A percentile compares a stretch with the other conserved stretches of the same genome.
phyloP scores from a whole-genome alignment of 176 grass and related monocot genomes.

The Sorghum bicolor region DNA sequence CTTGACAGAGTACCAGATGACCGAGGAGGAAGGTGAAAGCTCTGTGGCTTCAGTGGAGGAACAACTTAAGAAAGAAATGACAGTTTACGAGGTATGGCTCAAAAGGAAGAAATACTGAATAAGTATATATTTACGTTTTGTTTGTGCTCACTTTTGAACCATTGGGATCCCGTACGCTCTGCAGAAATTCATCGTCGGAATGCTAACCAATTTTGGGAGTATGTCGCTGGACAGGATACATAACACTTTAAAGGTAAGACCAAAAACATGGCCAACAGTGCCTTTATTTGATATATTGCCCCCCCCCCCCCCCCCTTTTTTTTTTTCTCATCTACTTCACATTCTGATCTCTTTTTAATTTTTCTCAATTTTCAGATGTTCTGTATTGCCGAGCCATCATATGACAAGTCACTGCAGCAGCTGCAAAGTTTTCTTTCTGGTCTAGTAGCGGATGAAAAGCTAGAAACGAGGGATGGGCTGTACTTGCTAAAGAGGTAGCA shows the following conservation, averaged over 20 bases:
- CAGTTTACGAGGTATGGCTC: constrained; percentile 80
- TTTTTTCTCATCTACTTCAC: neutral
- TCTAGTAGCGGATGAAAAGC: constrained; percentile 75
- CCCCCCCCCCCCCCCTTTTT: no score
- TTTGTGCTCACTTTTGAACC: neutral
- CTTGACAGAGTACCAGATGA: constrained; percentile 53
- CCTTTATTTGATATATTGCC: neutral
- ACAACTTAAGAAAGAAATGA: constrained; percentile 96
- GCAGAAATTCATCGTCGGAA: constrained; percentile 96
- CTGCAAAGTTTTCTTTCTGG: constrained; percentile 87
- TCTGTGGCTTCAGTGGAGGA: constrained; percentile 90
- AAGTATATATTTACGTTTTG: neutral
- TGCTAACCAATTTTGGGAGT: constrained; percentile 93
- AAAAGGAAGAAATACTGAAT: neutral
- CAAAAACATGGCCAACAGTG: neutral
- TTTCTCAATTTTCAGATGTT: constrained; percentile 71
- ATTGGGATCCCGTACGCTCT: neutral
- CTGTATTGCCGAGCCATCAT: constrained; percentile 83
- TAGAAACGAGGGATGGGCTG: constrained; percentile 79
- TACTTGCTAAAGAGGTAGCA: constrained; percentile 67
- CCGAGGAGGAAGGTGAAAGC: constrained; percentile 87
- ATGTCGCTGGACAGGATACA: constrained; percentile 93
- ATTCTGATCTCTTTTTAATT: neutral
- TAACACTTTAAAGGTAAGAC: constrained; percentile 85
- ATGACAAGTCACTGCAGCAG: constrained; percentile 92